Evolutionary conservation across 805 yeast species (phyloP).

Genomic region (Ogataea siamensis): DNA sequence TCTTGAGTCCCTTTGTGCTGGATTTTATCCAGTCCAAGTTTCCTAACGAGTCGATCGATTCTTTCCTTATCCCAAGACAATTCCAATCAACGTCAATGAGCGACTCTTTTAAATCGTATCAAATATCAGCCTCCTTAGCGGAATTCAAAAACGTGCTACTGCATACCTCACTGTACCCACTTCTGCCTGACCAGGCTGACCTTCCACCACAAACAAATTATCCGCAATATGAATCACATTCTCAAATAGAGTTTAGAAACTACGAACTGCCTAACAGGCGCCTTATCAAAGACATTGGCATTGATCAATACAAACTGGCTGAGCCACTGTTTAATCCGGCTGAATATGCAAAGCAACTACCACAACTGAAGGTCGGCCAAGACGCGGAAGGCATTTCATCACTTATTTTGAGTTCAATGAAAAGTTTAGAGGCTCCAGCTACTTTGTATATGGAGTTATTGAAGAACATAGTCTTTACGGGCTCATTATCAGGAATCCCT

Average conservation of each 20-base stretch:
- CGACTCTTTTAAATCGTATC: slow-evolving; percentile 40
- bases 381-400: slow-evolving; percentile 52
- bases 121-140: slow-evolving; percentile 39
- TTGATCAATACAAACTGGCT: slow-evolving; percentile 52
- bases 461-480: slow-evolving; percentile 55
- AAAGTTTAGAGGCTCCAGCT: slow-evolving; percentile 44
- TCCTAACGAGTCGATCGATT: slow-evolving; percentile 31
- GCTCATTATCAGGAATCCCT: slow-evolving; percentile 54
- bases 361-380: slow-evolving; percentile 42
- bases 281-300: slow-evolving; percentile 42
- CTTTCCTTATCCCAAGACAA: slow-evolving; percentile 35
- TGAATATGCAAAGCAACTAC: slow-evolving; percentile 39
- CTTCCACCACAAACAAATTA: slow-evolving; percentile 34
- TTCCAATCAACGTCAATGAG: slow-evolving; percentile 29
- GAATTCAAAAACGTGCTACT: slow-evolving; percentile 45
- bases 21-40: slow-evolving; percentile 41
- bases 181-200: slow-evolving; percentile 27
- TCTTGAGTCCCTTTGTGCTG: slow-evolving; percentile 62
- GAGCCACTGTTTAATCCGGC: slow-evolving; percentile 75
- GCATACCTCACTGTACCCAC: slow-evolving; percentile 29
- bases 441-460: slow-evolving; percentile 39
- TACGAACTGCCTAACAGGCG: slow-evolving; percentile 62
- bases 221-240: slow-evolving; percentile 32
- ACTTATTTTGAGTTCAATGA: slow-evolving; percentile 43
- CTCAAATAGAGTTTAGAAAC: slow-evolving; percentile 41